phyloP scores from a whole-genome alignment of 1,139 yeast species.

The Nadsonia starkeyi-henricii region DNA sequence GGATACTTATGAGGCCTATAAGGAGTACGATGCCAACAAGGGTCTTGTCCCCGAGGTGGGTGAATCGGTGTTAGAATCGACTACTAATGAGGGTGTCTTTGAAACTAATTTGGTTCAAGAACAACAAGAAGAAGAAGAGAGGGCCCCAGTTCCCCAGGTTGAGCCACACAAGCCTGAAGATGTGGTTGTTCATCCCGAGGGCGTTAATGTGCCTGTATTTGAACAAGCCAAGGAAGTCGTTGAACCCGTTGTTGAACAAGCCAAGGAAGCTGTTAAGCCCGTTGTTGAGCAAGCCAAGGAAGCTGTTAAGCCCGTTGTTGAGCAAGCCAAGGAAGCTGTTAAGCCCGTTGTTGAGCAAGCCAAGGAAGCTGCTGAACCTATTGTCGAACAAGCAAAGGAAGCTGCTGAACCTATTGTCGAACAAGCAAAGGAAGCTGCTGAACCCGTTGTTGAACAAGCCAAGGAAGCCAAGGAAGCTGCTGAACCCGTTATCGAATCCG shows the following conservation, averaged over 20 bases:
- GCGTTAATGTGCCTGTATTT: not conserved
- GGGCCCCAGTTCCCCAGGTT: not conserved
- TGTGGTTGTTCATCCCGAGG: not conserved
- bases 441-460: not conserved
- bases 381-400: not conserved
- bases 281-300: not conserved
- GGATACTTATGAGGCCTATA: conserved; percentile 19
- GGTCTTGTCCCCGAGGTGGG: not conserved
- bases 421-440: not conserved
- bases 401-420: not conserved
- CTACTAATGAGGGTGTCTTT: not conserved
- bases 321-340: not conserved
- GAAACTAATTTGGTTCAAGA: not conserved
- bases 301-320: not conserved
- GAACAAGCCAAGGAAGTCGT: not conserved
- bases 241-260: not conserved
- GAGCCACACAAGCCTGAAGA: too few relatives aligned
- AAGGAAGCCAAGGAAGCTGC: not conserved
- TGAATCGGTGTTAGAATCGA: not conserved
- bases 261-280: not conserved
- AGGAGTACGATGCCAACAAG: conserved; percentile 7
- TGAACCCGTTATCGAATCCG: not conserved
- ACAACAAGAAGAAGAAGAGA: not conserved
- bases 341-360: not conserved
- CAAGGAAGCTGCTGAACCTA: not conserved